Conservation (phyloP, 495 filamentous ascomycete genomes). For the Parathielavia hyrcaniae region DNA sequence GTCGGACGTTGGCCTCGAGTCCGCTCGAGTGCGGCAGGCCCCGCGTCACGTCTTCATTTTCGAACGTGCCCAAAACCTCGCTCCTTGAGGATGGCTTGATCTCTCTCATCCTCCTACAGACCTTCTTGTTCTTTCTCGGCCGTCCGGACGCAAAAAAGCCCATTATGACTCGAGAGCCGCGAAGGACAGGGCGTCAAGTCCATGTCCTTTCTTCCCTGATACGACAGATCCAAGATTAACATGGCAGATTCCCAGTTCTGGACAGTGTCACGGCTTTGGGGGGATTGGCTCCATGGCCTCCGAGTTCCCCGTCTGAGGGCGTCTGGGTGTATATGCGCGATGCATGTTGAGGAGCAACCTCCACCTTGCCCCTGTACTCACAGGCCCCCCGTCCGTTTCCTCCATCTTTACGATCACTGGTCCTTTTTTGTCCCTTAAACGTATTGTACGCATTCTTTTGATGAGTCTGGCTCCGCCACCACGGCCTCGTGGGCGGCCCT, state of each 20-base stretch:
- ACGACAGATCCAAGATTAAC: not conserved
- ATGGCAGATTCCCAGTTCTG: not conserved
- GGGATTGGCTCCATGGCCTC: not conserved
- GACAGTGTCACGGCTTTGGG: not conserved
- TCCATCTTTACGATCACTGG: not conserved
- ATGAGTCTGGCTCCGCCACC: not conserved
- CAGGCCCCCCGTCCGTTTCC: not conserved
- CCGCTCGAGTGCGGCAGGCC: no score
- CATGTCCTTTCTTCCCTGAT: not conserved
- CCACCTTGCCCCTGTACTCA: not conserved
- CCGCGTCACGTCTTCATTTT: not conserved
- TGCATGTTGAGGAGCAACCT: not conserved
- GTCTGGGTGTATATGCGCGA: not conserved
- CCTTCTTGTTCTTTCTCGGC: not conserved
- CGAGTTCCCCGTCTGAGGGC: conserved; percentile 3
- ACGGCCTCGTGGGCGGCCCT: not conserved
- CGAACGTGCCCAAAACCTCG: no score
- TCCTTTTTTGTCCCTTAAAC: not conserved
- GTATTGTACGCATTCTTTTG: not conserved
- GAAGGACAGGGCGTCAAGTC: not conserved
- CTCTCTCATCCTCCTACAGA: no score
- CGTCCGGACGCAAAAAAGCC: not conserved
- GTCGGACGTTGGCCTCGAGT: no score
- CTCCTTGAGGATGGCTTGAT: not conserved
- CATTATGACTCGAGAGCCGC: not conserved